A percentile compares a stretch with the other conserved stretches of the same genome.
phyloP scores from a whole-genome alignment of 306 rosid genomes.

The Sindora glabra region DNA sequence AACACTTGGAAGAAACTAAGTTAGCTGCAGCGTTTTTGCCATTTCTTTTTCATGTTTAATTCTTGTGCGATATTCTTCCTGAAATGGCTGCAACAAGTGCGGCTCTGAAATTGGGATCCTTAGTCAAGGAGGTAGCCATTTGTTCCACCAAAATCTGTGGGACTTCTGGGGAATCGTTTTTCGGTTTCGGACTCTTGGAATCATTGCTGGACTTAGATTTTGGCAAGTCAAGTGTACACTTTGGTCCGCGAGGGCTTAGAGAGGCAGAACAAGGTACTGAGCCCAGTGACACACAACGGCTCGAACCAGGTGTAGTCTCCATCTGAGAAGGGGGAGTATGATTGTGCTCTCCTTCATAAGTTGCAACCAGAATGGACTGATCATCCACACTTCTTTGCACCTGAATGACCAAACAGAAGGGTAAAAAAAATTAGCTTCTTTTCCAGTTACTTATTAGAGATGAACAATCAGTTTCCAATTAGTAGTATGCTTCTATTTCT shows the following conservation, averaged over 20 bases:
- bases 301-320: slow-evolving; percentile 49
- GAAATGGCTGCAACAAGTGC: slow-evolving; percentile 92
- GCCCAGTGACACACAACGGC: slow-evolving; percentile 25
- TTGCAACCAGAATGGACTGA: slow-evolving; percentile 80
- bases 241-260: slow-evolving; percentile 32
- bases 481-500: no score
- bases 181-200: slow-evolving; percentile 27
- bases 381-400: slow-evolving; percentile 95
- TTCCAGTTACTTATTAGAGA: background rate
- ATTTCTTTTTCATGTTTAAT: no score
- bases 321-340: slow-evolving; percentile 56
- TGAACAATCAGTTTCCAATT: no score
- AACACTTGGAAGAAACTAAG: no score
- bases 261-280: slow-evolving; percentile 41
- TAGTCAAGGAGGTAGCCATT: slow-evolving; percentile 95
- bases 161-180: slow-evolving; percentile 44
- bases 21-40: no score
- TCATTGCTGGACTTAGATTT: slow-evolving; percentile 44
- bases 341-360: slow-evolving; percentile 97
- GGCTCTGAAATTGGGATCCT: slow-evolving; percentile 86
- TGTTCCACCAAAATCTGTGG: slow-evolving; percentile 70
- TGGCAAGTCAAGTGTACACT: slow-evolving; percentile 50
- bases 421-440: slow-evolving; percentile 4
- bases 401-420: slow-evolving; percentile 34
- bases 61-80: slow-evolving; percentile 54